Evolutionary conservation across 805 yeast genomes (phyloP), one percentile per base, ranked within the genome.

Genomic region (Candida dendrica): DNA sequence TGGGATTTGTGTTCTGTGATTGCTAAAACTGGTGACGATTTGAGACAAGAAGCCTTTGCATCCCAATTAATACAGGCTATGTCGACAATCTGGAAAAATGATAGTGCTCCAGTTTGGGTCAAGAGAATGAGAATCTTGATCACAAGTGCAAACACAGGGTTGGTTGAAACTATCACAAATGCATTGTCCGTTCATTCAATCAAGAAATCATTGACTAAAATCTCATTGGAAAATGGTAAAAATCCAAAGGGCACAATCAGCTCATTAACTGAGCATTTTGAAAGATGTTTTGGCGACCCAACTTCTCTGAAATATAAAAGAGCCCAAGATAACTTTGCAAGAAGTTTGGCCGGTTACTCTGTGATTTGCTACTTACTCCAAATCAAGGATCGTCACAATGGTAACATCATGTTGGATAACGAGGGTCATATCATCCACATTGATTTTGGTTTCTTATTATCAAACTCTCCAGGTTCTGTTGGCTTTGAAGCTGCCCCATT

Each of bases 401-500:
- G 98, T 56, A 93, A 93, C 60, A 90, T 93, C 44, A 91, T 93
- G 98, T 69, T 91, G 33, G 98, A 93, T 57, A 80, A 83, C 44
- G 95, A 91, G 45, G 98, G 98, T 0, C 98, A 93, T 58, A 84
- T 93, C 11, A 80, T 91, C 37, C 95, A 87, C 61, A 93, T 93
- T 52, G 98, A 93, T 64, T 93, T 93, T 66, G 98, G 98, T 0
- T 91, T 88, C 60, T 64, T 91, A 59, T 69, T 91, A 3, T 87
- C 96, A 0, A 91, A 93, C 57, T 83, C 97, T 0, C 99, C 99
- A 0, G 98, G 98, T 3, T 84, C 95, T 38, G 89, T 93, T 42
- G 96, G 97, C 0, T 90, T 93, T 60, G 99, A 93, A 58, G 95
- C 96, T 1, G 96, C 98, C 1, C 97, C 98, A 1, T 93, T 93